Evolutionary conservation across 1,139 yeast genomes (phyloP).

Genomic region (Suhomyces chickasaworum): DNA sequence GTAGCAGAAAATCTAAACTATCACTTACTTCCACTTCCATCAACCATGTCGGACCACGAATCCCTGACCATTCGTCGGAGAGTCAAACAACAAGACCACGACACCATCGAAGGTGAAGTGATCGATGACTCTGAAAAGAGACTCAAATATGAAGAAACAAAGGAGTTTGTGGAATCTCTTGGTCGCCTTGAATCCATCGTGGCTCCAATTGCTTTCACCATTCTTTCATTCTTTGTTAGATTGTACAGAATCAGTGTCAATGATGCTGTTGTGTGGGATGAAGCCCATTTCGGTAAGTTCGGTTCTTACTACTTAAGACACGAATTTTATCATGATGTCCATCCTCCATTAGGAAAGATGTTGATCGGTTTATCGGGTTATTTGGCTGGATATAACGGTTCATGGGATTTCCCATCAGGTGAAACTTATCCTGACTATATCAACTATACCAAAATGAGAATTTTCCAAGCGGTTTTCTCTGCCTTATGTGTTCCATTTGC

Average conservation of each 20-base stretch:
- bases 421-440: constrained; percentile 80
- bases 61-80: constrained; percentile 27
- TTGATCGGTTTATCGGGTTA: constrained; percentile 93
- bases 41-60: constrained; percentile 31
- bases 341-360: constrained; percentile 98
- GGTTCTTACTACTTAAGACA: constrained; percentile 92
- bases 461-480: constrained; percentile 89
- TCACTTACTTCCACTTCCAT: neutral
- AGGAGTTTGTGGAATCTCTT: constrained; percentile 36
- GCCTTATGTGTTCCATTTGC: constrained; percentile 92
- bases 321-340: constrained; percentile 96
- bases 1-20: constrained; percentile 3
- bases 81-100: constrained; percentile 14
- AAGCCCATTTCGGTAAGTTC: constrained; percentile 86
- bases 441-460: constrained; percentile 88
- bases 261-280: constrained; percentile 63
- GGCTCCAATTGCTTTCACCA: constrained; percentile 52
- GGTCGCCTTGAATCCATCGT: constrained; percentile 36
- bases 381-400: constrained; percentile 92
- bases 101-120: constrained; percentile 11
- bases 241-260: constrained; percentile 55
- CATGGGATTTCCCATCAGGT: constrained; percentile 94
- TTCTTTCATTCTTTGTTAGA: constrained; percentile 51
- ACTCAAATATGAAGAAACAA: constrained; percentile 32
- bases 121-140: constrained; percentile 26